Conservation (phyloP, 1,284 basidiomycete species). For the Nidula niveotomentosa region DNA sequence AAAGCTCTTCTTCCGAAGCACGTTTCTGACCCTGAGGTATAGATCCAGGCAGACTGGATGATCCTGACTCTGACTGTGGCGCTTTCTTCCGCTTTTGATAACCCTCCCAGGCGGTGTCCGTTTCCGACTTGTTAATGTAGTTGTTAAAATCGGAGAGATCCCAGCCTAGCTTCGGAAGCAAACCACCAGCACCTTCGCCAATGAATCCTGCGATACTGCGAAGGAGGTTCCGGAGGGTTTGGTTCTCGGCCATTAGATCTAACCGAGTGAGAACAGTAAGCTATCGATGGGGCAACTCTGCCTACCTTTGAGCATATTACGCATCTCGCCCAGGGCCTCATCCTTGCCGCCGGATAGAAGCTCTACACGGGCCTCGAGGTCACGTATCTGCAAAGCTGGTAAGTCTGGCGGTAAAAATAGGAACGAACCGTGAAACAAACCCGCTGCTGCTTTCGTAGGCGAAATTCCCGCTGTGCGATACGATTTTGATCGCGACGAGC, state of each 20-base stretch:
- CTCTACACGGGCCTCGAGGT: conserved; percentile 89
- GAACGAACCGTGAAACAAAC: conserved; percentile 30
- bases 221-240: conserved; percentile 77
- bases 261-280: conserved; percentile 8
- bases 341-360: conserved; percentile 88
- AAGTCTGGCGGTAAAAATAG: conserved; percentile 3
- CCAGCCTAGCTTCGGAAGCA: conserved; percentile 81
- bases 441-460: conserved; percentile 85
- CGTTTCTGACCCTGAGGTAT: conserved; percentile 33
- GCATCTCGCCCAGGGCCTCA: conserved; percentile 81
- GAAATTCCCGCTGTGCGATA: conserved; percentile 91
- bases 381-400: conserved; percentile 67
- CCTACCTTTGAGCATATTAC: conserved; percentile 76
- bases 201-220: conserved; percentile 78
- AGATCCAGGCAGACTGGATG: conserved; percentile 9
- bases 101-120: conserved; percentile 89
- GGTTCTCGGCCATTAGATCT: conserved; percentile 90
- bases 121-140: conserved; percentile 82
- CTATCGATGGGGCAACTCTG: conserved; percentile 9
- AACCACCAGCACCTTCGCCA: conserved; percentile 78
- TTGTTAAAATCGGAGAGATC: conserved; percentile 74
- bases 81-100: conserved; percentile 69
- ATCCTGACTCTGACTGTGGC: conserved; percentile 15
- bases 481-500: conserved; percentile 88
- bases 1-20: conserved; percentile 49